These are phyloP conservation scores for Blepharisma stoltei DNA, from an alignment of 73 alveolate genomes.

Conservation along the genomic window DNA sequence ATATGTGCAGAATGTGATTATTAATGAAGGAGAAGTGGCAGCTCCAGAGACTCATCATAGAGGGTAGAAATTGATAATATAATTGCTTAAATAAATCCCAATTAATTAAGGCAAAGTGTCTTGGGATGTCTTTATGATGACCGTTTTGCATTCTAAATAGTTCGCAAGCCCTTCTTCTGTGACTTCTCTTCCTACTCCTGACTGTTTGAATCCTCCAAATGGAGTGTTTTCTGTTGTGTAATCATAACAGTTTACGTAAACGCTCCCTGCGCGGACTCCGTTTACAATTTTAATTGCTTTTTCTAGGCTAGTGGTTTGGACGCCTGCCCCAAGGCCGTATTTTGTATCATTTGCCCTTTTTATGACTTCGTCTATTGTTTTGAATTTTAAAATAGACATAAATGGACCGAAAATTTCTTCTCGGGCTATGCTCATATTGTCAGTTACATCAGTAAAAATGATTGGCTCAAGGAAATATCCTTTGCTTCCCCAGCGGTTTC, in stretches of 20 bases:
- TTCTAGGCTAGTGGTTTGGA: conserved; percentile 60
- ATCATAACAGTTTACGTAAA: conserved; percentile 69
- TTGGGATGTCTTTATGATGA: conserved; percentile 30
- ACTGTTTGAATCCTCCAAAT: conserved; percentile 89
- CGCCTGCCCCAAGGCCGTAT: conserved; percentile 93
- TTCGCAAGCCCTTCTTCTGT: conserved; percentile 53
- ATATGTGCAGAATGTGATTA: conserved; percentile 6
- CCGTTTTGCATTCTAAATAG: conserved; percentile 54
- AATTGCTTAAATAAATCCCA: too few relatives aligned
- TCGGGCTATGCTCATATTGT: conserved; percentile 72
- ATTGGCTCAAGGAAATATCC: conserved; percentile 80
- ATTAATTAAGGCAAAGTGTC: conserved; percentile 41
- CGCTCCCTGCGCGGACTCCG: conserved; percentile 80
- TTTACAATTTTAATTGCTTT: conserved; percentile 60
- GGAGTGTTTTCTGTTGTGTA: conserved; percentile 57
- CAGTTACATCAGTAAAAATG: conserved; percentile 77
- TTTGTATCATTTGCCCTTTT: conserved; percentile 79
- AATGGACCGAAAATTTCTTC: conserved; percentile 87
- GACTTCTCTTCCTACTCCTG: conserved; percentile 87
- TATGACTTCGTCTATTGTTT: conserved; percentile 83
- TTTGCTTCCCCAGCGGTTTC: conserved; percentile 57
- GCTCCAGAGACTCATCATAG: too few relatives aligned
- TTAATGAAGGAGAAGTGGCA: background rate
- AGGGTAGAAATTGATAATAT: too few relatives aligned
- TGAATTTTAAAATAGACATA: conserved; percentile 71